Base-by-base conservation (phyloP, 257 asterid genomes). In the Apocynum venetum region DNA sequence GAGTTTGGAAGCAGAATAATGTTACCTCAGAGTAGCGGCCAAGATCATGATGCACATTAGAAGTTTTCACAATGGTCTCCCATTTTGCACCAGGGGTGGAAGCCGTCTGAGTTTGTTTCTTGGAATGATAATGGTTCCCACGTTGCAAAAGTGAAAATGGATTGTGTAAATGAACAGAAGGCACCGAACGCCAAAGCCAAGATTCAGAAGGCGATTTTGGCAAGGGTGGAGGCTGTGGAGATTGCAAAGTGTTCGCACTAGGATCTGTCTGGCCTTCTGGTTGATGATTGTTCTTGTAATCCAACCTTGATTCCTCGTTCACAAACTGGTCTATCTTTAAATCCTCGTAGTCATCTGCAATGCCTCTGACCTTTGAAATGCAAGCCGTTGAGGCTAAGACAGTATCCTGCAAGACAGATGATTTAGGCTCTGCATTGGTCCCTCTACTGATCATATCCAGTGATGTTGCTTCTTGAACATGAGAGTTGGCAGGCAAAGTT, bases 201-300 rank as follows among this genome's bases (percentile, higher is more conserved):
- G 98, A 90, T 82, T 96, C 98, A 0, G 98, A 89, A 3, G 99
- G 99, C n/a, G 98, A 93, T 80, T 90, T 96, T 63, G 98, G 99
- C 69, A 96, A 82, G n/a, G 99, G 98, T 35, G 97, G 98, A 48
- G 90, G 89, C 48, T 86, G 71, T 20, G 92, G 89, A 68, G 98
- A 91, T 74, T 82, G 87, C 74, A 79, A 69, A 69, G 75, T 53
- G 47, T 83, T 83, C 76, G 71, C 59, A 66, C 78, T 64, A 66
- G 65, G 52, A 68, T 79, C 78, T 77, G 66, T 56, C 48, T 71
- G 74, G 25, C 48, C 76, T 41, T 85, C 86, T 49, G 79, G 64
- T 75, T 71, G 88, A 67, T 71, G 88, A 67, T 75, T 81, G 35
- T 81, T 78, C 38, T 36, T 14, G 36, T 6, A 78, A 35, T 73